Base-by-base conservation (phyloP, 768 basidiomycete genomes). In the Termitomyces bulborhizus region DNA sequence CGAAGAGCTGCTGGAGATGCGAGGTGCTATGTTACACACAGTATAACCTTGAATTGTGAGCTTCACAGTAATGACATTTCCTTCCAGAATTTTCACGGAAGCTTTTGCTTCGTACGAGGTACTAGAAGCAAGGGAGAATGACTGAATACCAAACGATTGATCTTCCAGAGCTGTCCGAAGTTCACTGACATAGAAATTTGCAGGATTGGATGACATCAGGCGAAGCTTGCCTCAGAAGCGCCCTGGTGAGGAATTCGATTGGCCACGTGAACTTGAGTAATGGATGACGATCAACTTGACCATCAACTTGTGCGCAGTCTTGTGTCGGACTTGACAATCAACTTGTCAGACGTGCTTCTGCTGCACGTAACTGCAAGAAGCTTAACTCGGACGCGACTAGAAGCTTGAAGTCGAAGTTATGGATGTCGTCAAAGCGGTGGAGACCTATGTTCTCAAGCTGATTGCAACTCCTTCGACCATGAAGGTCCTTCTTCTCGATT, bases 361-460 rank as follows among this genome's bases (percentile, higher is more conserved):
- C 37, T 39, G 6, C 26, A n/a, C 6, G 37, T 39, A 50, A 37
- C 15, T n/a, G n/a, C n/a, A n/a, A n/a, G n/a, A n/a, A n/a, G n/a
- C n/a, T 3, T 16, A 16, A 34, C 40, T 32, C 3, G 21, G 12
- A 21, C 31, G 21, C 31, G 51, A n/a, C 18, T 12, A 21, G 15
- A 31, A 42, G 29, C 13, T 12, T 34, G 6, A 13, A 24, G 31
- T 53, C n/a, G 39, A 24, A 55, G 56, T 49, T 48, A 98, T 98
- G 97, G 95, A 99, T 71, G 86, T 95, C 60, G 79, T 93, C 65
- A 96, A 95, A 71, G 97, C 97, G 7, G 86, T 97, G 29, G 92
- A 95, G 73, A 90, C 86, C 5, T 99, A 98, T 76, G 80, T 98
- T 66, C 81, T 83, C 58, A 96, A 90, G 76, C 77, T 97, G 76